Percentiles rank a stretch among this genome's conserved stretches.
Conservation (phyloP, 768 basidiomycete genomes). For the Xerocomus potaroensis region DNA sequence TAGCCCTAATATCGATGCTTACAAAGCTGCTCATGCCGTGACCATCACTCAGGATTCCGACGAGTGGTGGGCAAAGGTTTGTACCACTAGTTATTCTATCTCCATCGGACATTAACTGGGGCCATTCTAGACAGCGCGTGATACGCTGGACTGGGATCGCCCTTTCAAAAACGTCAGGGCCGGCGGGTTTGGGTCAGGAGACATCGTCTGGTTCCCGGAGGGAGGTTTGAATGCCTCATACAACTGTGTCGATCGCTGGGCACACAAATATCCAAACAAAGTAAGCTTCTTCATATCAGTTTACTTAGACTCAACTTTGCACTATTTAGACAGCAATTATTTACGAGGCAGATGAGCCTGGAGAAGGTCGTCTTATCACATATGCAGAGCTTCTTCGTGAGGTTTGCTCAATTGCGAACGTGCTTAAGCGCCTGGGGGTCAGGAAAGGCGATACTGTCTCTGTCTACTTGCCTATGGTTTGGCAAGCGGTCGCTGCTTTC, state of each 20-base stretch:
- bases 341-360: conserved; percentile 96
- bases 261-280: conserved; percentile 82
- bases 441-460: conserved; percentile 95
- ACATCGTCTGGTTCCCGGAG: conserved; percentile 96
- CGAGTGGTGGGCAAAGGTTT: conserved; percentile 85
- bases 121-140: conserved; percentile 53
- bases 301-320: neutral
- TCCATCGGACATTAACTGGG: neutral
- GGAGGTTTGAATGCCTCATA: conserved; percentile 90
- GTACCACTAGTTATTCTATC: neutral
- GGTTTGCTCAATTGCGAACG: conserved; percentile 86
- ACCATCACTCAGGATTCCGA: conserved; percentile 78
- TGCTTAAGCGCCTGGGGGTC: conserved; percentile 83
- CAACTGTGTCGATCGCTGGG: conserved; percentile 98
- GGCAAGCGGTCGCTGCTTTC: conserved; percentile 95
- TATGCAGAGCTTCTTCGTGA: conserved; percentile 87
- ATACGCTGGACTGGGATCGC: conserved; percentile 81
- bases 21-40: conserved; percentile 58
- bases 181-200: conserved; percentile 79
- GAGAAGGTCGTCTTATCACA: conserved; percentile 67
- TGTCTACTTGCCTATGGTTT: conserved; percentile 91
- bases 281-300: conserved; percentile 32
- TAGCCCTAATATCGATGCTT: conserved; percentile 74
- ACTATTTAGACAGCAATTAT: conserved; percentile 79
- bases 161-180: conserved; percentile 85